Conservation (phyloP, 371 early-diverging fungal genomes). For the Saksenaea vasiformis region DNA sequence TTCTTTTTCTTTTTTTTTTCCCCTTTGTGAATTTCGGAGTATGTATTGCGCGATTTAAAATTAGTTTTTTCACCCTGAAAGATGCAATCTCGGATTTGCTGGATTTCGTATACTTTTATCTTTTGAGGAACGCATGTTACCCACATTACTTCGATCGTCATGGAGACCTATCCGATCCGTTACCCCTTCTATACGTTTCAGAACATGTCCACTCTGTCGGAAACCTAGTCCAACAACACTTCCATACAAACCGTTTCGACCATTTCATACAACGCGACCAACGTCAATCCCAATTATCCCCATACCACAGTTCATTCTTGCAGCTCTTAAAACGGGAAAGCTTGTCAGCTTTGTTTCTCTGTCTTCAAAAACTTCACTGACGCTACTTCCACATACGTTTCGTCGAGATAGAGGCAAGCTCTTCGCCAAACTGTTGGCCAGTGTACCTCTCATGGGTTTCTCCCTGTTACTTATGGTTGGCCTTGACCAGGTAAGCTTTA, state of each 20-base stretch:
- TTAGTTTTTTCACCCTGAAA: too few species aligned
- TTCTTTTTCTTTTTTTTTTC: too few species aligned
- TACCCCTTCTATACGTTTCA: neutral
- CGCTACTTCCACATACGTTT: conserved; percentile 52
- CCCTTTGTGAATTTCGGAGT: too few species aligned
- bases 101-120: neutral
- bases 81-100: neutral
- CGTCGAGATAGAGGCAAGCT: conserved; percentile 22
- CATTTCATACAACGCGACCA: conserved; percentile 37
- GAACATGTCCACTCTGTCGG: neutral
- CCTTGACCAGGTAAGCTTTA: conserved; percentile 35
- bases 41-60: too few species aligned
- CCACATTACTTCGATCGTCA: neutral
- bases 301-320: conserved; percentile 35
- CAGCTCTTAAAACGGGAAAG: conserved; percentile 44
- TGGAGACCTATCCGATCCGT: neutral
- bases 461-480: conserved; percentile 38
- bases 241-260: conserved; percentile 1
- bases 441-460: conserved; percentile 46
- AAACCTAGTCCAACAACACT: neutral
- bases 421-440: conserved; percentile 37
- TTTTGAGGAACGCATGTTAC: neutral
- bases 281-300: conserved; percentile 39
- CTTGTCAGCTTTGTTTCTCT: conserved; percentile 47
- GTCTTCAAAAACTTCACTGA: conserved; percentile 50